These are phyloP conservation scores for Flaveria sonorensis DNA, from an alignment of 129 eudicot genomes.

Conservation along the genomic window DNA sequence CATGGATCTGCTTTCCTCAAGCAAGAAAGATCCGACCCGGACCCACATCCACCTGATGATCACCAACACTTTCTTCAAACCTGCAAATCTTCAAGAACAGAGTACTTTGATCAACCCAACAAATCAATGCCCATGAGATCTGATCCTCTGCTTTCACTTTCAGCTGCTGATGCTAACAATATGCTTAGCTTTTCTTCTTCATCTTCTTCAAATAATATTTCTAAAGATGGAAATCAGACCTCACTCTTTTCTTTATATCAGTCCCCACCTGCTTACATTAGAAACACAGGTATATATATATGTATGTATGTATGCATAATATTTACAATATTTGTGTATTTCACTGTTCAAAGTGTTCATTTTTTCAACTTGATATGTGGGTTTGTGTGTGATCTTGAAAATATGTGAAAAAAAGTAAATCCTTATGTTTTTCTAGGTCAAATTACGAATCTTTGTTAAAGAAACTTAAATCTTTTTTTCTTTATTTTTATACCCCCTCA, in stretches of 20 bases:
- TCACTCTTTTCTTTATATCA: constrained; percentile 42
- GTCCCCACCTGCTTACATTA: constrained; percentile 41
- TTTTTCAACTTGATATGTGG: neutral
- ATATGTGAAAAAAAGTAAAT: neutral
- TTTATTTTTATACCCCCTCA: neutral
- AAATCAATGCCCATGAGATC: constrained; percentile 37
- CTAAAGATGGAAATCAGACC: constrained; percentile 34
- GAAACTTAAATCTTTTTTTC: neutral
- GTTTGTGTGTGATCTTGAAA: constrained; percentile 19
- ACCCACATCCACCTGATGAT: neutral
- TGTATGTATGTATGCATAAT: neutral
- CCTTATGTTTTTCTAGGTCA: neutral
- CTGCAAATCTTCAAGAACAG: constrained; percentile 39
- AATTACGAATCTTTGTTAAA: neutral
- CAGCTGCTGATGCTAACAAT: constrained; percentile 33
- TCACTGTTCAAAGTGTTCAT: neutral
- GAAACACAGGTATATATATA: constrained; percentile 47
- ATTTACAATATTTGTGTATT: too few relatives aligned
- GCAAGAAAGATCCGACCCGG: constrained; percentile 57
- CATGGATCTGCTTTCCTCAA: constrained; percentile 57
- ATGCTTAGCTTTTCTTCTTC: constrained; percentile 62
- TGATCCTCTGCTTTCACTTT: constrained; percentile 53
- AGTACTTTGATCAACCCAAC: constrained; percentile 39
- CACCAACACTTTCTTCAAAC: constrained; percentile 37
- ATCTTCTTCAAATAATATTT: neutral